Base-by-base conservation (phyloP, 148 eudicot genomes). In the Fagopyrum tataricum region DNA sequence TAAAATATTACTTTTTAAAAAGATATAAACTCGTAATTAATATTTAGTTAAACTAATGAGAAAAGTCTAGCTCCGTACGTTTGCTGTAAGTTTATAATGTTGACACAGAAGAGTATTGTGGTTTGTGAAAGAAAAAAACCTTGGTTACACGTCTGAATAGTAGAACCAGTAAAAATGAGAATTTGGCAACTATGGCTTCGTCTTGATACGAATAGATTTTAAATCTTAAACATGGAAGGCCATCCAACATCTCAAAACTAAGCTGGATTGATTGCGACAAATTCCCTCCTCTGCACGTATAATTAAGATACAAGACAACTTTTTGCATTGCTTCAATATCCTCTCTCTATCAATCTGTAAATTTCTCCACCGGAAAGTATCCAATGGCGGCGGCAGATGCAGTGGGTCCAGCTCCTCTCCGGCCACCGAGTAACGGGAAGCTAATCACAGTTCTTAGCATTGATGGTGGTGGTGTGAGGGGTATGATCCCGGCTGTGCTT, bases 371-470 rank as follows among this genome's bases (percentile, higher is more conserved):
- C 64, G 37, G 64, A 58, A 58, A 58, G 8, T 14, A 21, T 17
- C 39, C 44, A 64, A 64, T 64, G 69, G 69, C 20, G 69, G 69
- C 69, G 69, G 69, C 69, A 37, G 4, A 37, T 6, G 69, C 17
- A 15, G 67, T 59, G 67, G 40, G 13, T 5, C 18, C 43, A 31
- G 18, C 52, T 7, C 51, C 72, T 46, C 72, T 70, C 48, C 72
- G 31, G 21, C 49, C 72, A 9, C 52, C 72, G 48, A 70, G 18
- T 21, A 26, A 43, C 18, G 72, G 72, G 52, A 70, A 70, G 39
- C 72, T 70, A 13, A 70, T 70, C 72, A 70, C 72, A 46, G 52
- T 70, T 70, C 72, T 70, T 23, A 70, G 72, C 72, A 70, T 70
- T 18, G 72, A 70, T 46, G 72, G 72, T 4, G 72, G 72, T 43